Base-by-base conservation (phyloP, 306 rosid species). In the Canavalia ensiformis region DNA sequence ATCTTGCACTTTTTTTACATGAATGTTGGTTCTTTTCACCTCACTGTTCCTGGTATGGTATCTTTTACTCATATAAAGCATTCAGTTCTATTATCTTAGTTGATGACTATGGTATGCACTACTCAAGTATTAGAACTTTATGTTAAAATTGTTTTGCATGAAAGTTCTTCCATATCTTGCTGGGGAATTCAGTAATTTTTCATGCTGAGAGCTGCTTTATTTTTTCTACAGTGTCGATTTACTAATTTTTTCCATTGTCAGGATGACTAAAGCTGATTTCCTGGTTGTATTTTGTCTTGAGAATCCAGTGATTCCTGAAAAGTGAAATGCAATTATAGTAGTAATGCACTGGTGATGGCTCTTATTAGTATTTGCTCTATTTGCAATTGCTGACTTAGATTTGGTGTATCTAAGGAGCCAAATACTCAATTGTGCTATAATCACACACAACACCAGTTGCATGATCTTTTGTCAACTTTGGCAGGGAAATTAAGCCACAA, bases 41-140 rank as follows among this genome's bases (percentile, higher is more conserved):
- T 18, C 49, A 8, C 5, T 51, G 35, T 29, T 73, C 5, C 45
- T 8, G 4, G 34, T 47, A 33, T 10, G 18, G 28, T 29, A 60
- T 51, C 54, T 81, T 54, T 64, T 52, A 33, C 49, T 52, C 41
- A 52, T 30, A 13, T 51, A 49, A 64, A 73, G 75, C 84, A 63
- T 41, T 73, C 47, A n/a, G 49, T 9, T 54, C 25, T 78, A 18
- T 68, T 68, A 56, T 37, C 25, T 63, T 52, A 72, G 50, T 73
- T 64, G 57, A 68, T 37, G 29, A 54, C 58, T 70, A 4, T 50
- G 60, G 66, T 12, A 60, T 60, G 30, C 9, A 28, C 54, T 47
- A 4, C 39, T 8, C 12, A 3, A 58, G 58, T 42, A 42, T 74
- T 57, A 42, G 57, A 68, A 6, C 31, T 74, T 42, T 30, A 31